These are phyloP conservation scores for Mycosphaerella sp. DNA, from an alignment of 2,329 filamentous ascomycete genomes.

Conservation along the genomic window DNA sequence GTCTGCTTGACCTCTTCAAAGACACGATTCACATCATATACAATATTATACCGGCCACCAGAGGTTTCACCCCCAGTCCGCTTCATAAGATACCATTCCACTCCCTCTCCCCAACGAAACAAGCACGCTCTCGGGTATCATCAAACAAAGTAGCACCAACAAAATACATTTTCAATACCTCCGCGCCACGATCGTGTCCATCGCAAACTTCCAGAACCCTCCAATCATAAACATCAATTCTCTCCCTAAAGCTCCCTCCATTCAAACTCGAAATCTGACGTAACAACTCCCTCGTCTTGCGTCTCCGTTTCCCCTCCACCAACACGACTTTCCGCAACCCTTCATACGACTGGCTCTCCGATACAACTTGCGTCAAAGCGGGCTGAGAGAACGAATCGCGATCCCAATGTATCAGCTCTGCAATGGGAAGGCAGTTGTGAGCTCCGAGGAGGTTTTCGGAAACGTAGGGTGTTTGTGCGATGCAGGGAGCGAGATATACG, in stretches of 20 bases:
- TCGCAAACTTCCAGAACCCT: conserved; percentile 27
- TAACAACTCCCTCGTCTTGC: conserved; percentile 11
- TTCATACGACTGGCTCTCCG: conserved; percentile 31
- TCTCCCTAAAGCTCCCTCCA: conserved; percentile 24
- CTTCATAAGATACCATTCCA: conserved; percentile 3
- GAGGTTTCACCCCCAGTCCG: too few relatives aligned
- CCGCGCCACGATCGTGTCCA: conserved; percentile 17
- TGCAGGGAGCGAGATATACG: conserved; percentile 29
- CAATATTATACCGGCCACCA: too few relatives aligned
- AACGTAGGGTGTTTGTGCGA: conserved; percentile 28
- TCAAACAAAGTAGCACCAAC: conserved; percentile 29
- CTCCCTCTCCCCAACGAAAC: conserved; percentile 22
- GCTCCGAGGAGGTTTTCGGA: conserved; percentile 25
- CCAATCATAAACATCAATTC: conserved; percentile 32
- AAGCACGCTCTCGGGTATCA: conserved; percentile 16
- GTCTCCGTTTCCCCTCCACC: conserved; percentile 27
- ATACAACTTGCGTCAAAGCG: conserved; percentile 21
- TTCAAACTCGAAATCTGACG: conserved; percentile 18
- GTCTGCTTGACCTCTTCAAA: too few relatives aligned
- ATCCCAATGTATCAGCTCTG: conserved; percentile 28
- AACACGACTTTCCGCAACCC: conserved; percentile 32
- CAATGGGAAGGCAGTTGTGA: conserved; percentile 18
- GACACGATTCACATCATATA: too few relatives aligned
- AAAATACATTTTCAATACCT: conserved; percentile 22
- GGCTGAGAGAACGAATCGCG: conserved; percentile 27